Base-by-base conservation (phyloP, 108 stramenopile genomes). In the Discostella pseudostelligera region DNA sequence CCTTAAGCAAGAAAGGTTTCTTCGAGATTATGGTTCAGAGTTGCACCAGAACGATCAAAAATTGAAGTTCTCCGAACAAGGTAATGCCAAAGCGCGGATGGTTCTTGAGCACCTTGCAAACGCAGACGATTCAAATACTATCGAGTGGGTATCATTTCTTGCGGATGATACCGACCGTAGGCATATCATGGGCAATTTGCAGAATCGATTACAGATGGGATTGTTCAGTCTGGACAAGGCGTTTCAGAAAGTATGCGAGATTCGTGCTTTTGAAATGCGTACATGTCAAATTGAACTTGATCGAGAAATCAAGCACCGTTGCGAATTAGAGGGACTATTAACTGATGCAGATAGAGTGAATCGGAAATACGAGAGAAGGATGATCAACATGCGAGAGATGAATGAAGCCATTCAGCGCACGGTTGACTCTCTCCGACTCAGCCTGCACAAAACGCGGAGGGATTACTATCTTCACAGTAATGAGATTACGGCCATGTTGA, bases 161-260 rank as follows among this genome's bases (percentile, higher is more conserved):
- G 17, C 39, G 2, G 24, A 71, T 40, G 77, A 71, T 19, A 61
- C 53, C 40, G 69, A 71, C 65, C 77, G 55, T 62, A 50, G 65
- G 16, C 70, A 67, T 21, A 55, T 78, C 19, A 21, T 78, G 3
- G 65, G 65, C 1, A 78, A 70, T 62, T 47, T 78, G 17, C 70
- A 71, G 57, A 78, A 78, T 42, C 44, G 77, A 8, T 59, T 70
- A 37, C 70, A 71, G 25, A 57, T 78, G 65, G 77, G 70, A n/a
- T 65, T 70, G 47, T 71, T 71, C 54, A 70, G 70, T 39, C 64
- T 78, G 12, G 48, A 57, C 42, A 78, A 71, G 39, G 56, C 68
- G 0, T 71, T 70, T 43, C 54, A 67, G 40, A 71, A 78, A 47
- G 43, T 62, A 48, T 45, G 65, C 39, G 66, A 62, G 19, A 47